A percentile compares a stretch with the other conserved stretches of the same genome.
phyloP scores from a whole-genome alignment of 2,329 filamentous ascomycete genomes.

The Aspergillus proliferans region DNA sequence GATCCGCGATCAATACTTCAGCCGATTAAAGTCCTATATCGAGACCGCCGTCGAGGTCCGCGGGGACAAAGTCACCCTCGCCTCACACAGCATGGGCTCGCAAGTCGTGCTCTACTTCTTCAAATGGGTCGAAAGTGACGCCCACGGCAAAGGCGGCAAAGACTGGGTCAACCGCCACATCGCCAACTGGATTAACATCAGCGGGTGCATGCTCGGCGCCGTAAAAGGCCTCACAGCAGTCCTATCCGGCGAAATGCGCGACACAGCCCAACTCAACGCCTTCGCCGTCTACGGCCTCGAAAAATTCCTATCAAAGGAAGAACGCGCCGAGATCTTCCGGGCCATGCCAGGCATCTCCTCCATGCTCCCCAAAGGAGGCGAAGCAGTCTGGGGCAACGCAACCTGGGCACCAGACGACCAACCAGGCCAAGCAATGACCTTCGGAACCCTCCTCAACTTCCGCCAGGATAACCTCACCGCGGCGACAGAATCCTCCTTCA shows the following conservation, averaged over 20 bases:
- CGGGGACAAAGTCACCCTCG: slow-evolving; percentile 72
- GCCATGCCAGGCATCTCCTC: slow-evolving; percentile 95
- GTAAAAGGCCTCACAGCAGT: slow-evolving; percentile 86
- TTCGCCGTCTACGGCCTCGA: slow-evolving; percentile 96
- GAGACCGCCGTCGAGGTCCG: slow-evolving; percentile 71
- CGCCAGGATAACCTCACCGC: slow-evolving; percentile 36
- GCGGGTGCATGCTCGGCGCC: slow-evolving; percentile 93
- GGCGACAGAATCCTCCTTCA: slow-evolving; percentile 53
- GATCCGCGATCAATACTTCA: slow-evolving; percentile 87
- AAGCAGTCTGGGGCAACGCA: slow-evolving; percentile 88
- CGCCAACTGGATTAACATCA: slow-evolving; percentile 97
- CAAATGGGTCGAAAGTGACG: slow-evolving; percentile 73
- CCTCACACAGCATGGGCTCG: slow-evolving; percentile 96
- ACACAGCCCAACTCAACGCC: slow-evolving; percentile 91
- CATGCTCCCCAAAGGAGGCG: slow-evolving; percentile 91
- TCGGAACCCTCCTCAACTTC: slow-evolving; percentile 81
- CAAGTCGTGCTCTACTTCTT: slow-evolving; percentile 82
- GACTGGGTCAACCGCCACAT: slow-evolving; percentile 87
- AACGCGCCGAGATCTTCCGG: slow-evolving; percentile 87
- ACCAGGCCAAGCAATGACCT: slow-evolving; percentile 65
- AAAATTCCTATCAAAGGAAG: slow-evolving; percentile 85
- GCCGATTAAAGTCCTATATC: slow-evolving; percentile 80
- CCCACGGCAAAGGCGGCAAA: slow-evolving; percentile 70
- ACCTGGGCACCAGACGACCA: slow-evolving; percentile 83
- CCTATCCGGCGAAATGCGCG: slow-evolving; percentile 94